A percentile compares a stretch with the other conserved stretches of the same genome.
Conservation (phyloP, 805 yeast species). For the Teunomyces lycoperdinae region DNA sequence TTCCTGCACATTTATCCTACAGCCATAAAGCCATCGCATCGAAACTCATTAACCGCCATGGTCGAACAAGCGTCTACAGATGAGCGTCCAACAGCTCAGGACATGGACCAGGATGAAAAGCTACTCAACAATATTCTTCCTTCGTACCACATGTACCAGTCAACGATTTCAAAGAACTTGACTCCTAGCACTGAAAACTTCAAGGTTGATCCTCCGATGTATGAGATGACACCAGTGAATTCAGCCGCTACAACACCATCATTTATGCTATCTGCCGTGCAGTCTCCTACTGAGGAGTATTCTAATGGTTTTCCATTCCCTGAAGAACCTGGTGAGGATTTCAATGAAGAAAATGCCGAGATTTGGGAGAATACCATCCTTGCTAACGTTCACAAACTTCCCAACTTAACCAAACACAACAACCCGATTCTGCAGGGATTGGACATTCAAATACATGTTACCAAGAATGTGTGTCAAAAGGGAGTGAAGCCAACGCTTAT, state of each 20-base stretch:
- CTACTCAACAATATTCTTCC: slow-evolving; percentile 39
- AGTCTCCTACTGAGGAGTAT: slow-evolving; percentile 5
- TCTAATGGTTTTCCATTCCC: slow-evolving; percentile 17
- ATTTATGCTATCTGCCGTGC: slow-evolving; percentile 6
- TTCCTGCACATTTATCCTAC: background rate
- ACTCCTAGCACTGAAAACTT: slow-evolving; percentile 39
- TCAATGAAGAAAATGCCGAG: slow-evolving; percentile 25
- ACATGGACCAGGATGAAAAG: slow-evolving; percentile 19
- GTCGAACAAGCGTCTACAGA: background rate
- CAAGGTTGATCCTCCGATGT: slow-evolving; percentile 39
- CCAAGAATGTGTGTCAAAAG: slow-evolving; percentile 38
- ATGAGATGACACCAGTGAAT: slow-evolving; percentile 16
- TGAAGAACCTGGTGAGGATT: slow-evolving; percentile 5
- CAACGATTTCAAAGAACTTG: slow-evolving; percentile 37
- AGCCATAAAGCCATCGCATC: background rate
- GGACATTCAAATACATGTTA: slow-evolving; percentile 33
- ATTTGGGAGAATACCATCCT: slow-evolving; percentile 37
- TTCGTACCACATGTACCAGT: slow-evolving; percentile 44
- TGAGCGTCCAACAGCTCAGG: slow-evolving; percentile 8
- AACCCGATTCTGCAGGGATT: slow-evolving; percentile 21
- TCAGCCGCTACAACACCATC: slow-evolving; percentile 7
- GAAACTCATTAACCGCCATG: background rate
- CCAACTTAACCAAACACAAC: slow-evolving; percentile 24
- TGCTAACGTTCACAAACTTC: slow-evolving; percentile 40
- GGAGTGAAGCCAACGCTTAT: slow-evolving; percentile 34